Percentiles rank a stretch among this genome's conserved stretches.
phyloP scores from a whole-genome alignment of 1,139 yeast genomes.

The Diutina pseudorugosa region DNA sequence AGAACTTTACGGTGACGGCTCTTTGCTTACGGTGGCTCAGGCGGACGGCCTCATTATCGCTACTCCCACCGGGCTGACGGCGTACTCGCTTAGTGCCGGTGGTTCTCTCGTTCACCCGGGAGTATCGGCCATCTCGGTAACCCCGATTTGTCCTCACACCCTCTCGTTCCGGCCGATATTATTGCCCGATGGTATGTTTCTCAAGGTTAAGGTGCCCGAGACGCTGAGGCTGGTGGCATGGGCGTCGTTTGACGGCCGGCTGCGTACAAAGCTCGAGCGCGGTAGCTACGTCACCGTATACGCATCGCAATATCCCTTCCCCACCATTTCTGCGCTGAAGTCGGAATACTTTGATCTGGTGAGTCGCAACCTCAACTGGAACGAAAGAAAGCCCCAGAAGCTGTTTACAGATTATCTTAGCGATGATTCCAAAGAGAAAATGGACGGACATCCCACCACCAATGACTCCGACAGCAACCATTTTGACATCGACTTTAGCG shows the following conservation, averaged over 20 bases:
- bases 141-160: constrained; percentile 90
- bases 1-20: constrained; percentile 74
- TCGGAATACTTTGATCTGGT: constrained; percentile 79
- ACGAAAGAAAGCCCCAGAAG: constrained; percentile 69
- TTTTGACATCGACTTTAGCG: neutral
- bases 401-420: constrained; percentile 50
- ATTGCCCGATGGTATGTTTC: constrained; percentile 73
- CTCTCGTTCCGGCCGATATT: constrained; percentile 79
- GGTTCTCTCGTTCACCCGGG: constrained; percentile 87
- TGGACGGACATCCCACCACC: neutral
- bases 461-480: neutral
- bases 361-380: constrained; percentile 78
- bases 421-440: neutral
- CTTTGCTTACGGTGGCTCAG: constrained; percentile 71
- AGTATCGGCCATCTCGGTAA: constrained; percentile 77
- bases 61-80: constrained; percentile 89
- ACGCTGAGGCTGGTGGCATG: constrained; percentile 70
- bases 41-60: constrained; percentile 86
- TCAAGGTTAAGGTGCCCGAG: constrained; percentile 62
- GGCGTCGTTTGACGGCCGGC: constrained; percentile 86
- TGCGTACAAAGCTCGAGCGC: constrained; percentile 52
- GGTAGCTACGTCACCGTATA: constrained; percentile 71
- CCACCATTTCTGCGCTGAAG: constrained; percentile 64
- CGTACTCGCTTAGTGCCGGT: constrained; percentile 82
- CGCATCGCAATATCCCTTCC: constrained; percentile 77